These are phyloP conservation scores for Blastobotrys serpentis DNA, from an alignment of 1,139 yeast species.

Conservation along the genomic window DNA sequence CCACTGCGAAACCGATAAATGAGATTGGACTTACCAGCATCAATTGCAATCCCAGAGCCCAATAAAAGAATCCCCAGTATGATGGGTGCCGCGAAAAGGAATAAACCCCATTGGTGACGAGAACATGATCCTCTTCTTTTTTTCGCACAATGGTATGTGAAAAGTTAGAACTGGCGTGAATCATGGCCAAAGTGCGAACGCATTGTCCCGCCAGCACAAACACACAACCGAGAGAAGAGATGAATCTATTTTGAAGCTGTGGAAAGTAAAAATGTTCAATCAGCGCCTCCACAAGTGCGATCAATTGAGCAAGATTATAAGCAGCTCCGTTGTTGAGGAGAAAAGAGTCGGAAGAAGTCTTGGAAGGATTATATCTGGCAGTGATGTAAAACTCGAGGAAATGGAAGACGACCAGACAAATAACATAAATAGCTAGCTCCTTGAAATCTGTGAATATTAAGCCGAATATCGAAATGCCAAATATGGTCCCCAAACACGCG, in stretches of 20 bases:
- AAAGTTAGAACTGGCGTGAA: conserved; percentile 83
- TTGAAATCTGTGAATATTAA: conserved; percentile 27
- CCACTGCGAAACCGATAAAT: conserved; percentile 45
- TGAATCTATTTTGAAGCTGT: conserved; percentile 11
- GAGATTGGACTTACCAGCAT: conserved; percentile 64
- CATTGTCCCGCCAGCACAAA: conserved; percentile 60
- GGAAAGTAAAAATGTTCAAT: conserved; percentile 39
- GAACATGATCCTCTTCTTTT: conserved; percentile 53
- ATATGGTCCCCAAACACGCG: conserved; percentile 34
- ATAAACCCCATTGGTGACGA: conserved; percentile 77
- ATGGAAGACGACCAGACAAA: conserved; percentile 63
- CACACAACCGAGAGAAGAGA: conserved; percentile 47
- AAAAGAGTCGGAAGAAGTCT: conserved; percentile 73
- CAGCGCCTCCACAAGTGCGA: conserved; percentile 51
- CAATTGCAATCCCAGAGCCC: conserved; percentile 87
- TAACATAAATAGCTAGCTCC: conserved; percentile 50
- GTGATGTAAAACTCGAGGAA: conserved; percentile 79
- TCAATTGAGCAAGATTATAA: conserved; percentile 61
- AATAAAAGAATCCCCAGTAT: conserved; percentile 86
- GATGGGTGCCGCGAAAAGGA: conserved; percentile 73
- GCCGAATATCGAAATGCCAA: conserved; percentile 19
- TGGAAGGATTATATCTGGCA: conserved; percentile 63
- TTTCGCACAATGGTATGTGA: conserved; percentile 69
- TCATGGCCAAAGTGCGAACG: conserved; percentile 74
- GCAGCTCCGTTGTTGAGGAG: conserved; percentile 67